Evolutionary conservation across 345 rosid genomes (phyloP), one percentile per base, ranked within the genome.

Genomic region (Microthlaspi erraticum): DNA sequence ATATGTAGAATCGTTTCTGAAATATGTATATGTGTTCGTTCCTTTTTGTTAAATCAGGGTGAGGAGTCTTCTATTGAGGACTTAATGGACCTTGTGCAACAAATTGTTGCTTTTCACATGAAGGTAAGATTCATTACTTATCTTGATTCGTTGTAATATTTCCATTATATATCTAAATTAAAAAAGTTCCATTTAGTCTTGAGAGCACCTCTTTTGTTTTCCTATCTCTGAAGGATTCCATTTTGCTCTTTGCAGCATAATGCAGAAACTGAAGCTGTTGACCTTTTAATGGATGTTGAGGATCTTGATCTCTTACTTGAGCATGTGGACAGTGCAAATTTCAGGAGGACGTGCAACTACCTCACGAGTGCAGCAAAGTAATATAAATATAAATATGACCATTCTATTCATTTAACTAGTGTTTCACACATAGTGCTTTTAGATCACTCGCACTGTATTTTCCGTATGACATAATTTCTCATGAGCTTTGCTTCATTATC

Each of bases 231-330:
- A 75, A 55, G 20, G 65, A 61, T 68, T 43, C 12, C 18, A 13
- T 60, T 75, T 50, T 75, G 16, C 70, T 70, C 46, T 17, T 51
- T 77, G 77, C 85, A 94, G 97, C 96, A 94, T 78, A 94, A 94
- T 79, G 96, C 97, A 33, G 98, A 94, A 83, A 95, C 99, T 8
- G 99, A 94, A 80, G 99, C 98, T 73, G 93, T 94, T 75, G 96
- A 94, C 82, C 88, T 94, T 55, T 74, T 94, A 67, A 94, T 94
- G 96, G 99, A 94, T 86, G 99, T 94, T 79, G 99, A 91, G 71
- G 97, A 91, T 82, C 98, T 95, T 84, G 89, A 88, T 69, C 87
- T 86, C 63, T 79, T 91, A 71, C 74, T 85, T 81, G 84, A 89
- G 78, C 83, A 88, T 68, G 96, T 91, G 14, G 99, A 94, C 73